Evolutionary conservation across 306 rosid species (phyloP), one percentile per base, ranked within the genome.

Genomic region (Prunus padus): DNA sequence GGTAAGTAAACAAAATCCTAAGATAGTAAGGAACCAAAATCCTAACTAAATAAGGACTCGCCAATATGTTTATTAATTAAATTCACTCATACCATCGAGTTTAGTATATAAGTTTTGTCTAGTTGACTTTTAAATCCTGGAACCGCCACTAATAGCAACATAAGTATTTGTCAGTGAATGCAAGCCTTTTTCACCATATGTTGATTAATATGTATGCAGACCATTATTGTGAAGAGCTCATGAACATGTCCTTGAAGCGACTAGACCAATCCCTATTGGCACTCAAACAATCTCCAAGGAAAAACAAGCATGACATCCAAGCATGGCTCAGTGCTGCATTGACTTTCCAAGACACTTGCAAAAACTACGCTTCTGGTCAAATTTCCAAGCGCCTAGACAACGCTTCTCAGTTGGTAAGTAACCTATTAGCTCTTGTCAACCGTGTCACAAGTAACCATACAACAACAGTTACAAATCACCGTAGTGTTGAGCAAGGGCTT

Each of bases 311-410:
- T 47, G 82, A 87, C 79, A 75, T 87, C 73, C 91, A 84, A 68
- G 77, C 91, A 26, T 87, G 91, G 91, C 85, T 87, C 3, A 84
- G 91, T 68, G 91, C 88, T 19, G 74, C 87, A 23, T 49, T 84
- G 74, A 84, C 88, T 25, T 87, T 82, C 82, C 84, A 77, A 57
- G 83, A 84, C 69, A 49, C 88, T 54, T 87, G 91, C 44, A 84
- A 84, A 57, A 87, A 87, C 82, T 22, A 74, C 10, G 67, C 72
- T 59, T 50, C 69, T 23, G 60, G 20, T n/a, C 76, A 65, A 19
- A 68, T 84, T 10, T 80, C 82, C 12, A 76, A 77, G 63, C 85
- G 79, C 42, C 78, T 87, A 83, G 77, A 65, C 52, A 79, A 79
- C 46, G 77, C 82, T 14, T 82, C 87, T 50, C 65, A 69, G 77